These are phyloP conservation scores for Epithemia pelagica DNA, from an alignment of 108 stramenopile genomes.

Conservation along the genomic window DNA sequence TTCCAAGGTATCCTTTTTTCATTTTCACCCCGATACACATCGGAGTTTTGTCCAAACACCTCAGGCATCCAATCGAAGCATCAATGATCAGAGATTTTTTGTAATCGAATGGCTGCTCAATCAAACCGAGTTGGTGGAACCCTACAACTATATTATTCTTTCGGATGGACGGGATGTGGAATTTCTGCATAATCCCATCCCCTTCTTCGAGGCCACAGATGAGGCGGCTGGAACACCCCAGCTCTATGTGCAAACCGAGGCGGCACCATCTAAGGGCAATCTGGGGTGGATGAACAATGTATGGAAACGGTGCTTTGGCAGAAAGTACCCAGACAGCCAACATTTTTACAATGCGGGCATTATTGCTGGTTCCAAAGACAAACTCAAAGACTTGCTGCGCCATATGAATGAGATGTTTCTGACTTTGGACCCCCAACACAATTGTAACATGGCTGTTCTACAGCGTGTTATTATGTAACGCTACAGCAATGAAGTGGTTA, in stretches of 20 bases:
- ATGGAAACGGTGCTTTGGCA: background rate
- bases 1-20: background rate
- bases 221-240: background rate
- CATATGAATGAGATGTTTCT: background rate
- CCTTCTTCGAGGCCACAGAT: background rate
- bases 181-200: background rate
- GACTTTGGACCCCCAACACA: background rate
- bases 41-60: background rate
- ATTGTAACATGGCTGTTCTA: background rate
- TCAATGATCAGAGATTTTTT: constrained; percentile 6
- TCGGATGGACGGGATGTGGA: constrained; percentile 1
- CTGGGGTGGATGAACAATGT: background rate
- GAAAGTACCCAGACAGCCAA: background rate
- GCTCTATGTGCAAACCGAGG: background rate
- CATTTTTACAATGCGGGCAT: background rate
- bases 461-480: background rate
- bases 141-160: background rate
- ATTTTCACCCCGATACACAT: background rate
- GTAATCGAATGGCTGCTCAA: background rate
- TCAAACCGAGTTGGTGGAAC: background rate
- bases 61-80: background rate
- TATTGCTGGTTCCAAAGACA: background rate
- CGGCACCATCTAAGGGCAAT: background rate
- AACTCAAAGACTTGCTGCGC: background rate
- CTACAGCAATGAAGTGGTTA: background rate